Percentiles rank a stretch among this genome's conserved stretches.
Evolutionary conservation across 129 eudicot genomes (phyloP).

Genomic region (Saussurea involucrata): DNA sequence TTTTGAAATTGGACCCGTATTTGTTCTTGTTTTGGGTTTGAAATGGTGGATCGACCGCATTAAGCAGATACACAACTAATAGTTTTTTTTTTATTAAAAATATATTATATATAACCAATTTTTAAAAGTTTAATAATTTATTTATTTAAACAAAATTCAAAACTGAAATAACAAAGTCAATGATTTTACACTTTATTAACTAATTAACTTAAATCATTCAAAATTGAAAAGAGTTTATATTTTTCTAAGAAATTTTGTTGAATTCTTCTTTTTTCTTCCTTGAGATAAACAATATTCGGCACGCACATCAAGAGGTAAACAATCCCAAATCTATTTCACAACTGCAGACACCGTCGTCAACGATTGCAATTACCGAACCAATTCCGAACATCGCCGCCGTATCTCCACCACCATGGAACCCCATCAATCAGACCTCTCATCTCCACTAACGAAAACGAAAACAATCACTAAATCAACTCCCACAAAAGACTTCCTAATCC

Average conservation of each 20-base stretch:
- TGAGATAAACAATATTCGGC: constrained; percentile 14
- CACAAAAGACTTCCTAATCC: constrained; percentile 51
- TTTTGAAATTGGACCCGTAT: neutral
- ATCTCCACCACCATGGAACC: constrained; percentile 33
- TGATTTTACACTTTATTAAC: too few species aligned
- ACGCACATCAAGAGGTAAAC: constrained; percentile 19
- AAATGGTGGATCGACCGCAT: too few species aligned
- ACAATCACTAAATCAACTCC: constrained; percentile 9
- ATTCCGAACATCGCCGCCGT: neutral
- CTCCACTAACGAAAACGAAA: constrained; percentile 22
- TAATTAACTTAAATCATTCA: too few species aligned
- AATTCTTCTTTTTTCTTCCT: too few species aligned
- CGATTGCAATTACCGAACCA: neutral
- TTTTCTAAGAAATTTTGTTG: too few species aligned
- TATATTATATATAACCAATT: too few species aligned
- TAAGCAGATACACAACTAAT: too few species aligned
- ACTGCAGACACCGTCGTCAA: neutral
- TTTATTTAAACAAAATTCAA: too few species aligned
- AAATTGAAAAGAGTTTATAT: too few species aligned
- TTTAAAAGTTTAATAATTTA: too few species aligned
- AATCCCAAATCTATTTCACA: neutral
- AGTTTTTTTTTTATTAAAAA: too few species aligned
- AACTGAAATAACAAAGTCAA: too few species aligned
- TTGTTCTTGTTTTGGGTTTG: neutral
- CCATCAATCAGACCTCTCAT: constrained; percentile 22